Evolutionary conservation across 2,329 filamentous ascomycete species (phyloP), one percentile per base, ranked within the genome.

Genomic region (Drechslerella dactyloides): DNA sequence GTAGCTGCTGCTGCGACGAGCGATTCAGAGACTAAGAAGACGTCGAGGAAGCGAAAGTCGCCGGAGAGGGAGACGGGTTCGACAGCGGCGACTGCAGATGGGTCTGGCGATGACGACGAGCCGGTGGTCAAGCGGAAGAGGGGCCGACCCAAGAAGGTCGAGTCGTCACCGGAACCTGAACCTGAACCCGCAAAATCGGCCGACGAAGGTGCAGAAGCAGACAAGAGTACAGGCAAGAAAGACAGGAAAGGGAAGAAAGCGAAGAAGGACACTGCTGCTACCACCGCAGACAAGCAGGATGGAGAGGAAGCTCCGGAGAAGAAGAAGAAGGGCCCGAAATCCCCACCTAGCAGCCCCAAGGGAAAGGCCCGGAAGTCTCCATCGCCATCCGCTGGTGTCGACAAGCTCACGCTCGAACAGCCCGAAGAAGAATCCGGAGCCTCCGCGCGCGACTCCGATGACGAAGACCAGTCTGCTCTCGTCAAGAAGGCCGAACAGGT

Each of bases 401-500:
- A 70, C n/a, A 78, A 81, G 78, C 70, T 76, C 40, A 75, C 77
- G 1, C 82, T 82, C 15, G 83, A 84, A 30, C 82, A 84, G 35
- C 78, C 78, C 13, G 74, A 77, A 10, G 77, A 78, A 51, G 78
- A 76, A 5, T 76, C 76, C 69, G 77, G 75, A 17, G 76, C 75
- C 80, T 81, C 3, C 78, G 80, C 24, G 21, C 86, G 86, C 63
- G 85, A 84, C 19, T 83, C 81, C 15, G 80, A 79, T 7, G 83
- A 84, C 1, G 82, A 82, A 24, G 81, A 81, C n/a, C 82, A 83
- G 21, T 82, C 84, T 21, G 84, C 85, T 7, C 83, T 84, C 53
- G 83, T 85, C 13, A 84, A 90, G 76, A 90, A 90, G 52, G 86
- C 87, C 55, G 88, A 86, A 46, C 93, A 96, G 80, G 88, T 87